Conservation (phyloP, 257 asterid species). For the Lavandula angustifolia region DNA sequence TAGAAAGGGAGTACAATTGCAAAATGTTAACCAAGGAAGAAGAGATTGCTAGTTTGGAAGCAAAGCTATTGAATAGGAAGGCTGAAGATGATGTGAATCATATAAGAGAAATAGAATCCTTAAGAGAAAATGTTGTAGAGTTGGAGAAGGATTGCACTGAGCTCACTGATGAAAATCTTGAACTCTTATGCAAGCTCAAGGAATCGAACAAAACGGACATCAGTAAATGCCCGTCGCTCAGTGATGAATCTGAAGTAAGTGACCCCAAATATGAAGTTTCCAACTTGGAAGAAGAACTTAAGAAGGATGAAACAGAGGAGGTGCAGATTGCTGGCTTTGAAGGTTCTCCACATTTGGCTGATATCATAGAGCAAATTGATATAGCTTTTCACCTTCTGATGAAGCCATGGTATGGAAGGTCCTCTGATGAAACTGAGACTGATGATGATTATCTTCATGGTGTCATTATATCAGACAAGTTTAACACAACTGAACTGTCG, state of each 20-base stretch:
- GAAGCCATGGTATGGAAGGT: conserved; percentile 43
- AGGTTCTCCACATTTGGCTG: conserved; percentile 32
- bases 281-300: conserved; percentile 29
- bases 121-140: conserved; percentile 64
- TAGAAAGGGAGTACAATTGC: conserved; percentile 43
- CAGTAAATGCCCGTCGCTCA: conserved; percentile 43
- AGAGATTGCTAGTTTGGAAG: conserved; percentile 50
- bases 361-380: conserved; percentile 47
- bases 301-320: conserved; percentile 29
- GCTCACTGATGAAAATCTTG: conserved; percentile 88
- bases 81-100: conserved; percentile 37
- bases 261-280: conserved; percentile 47
- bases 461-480: conserved; percentile 34
- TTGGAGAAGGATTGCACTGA: conserved; percentile 80
- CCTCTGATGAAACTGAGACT: conserved; percentile 27
- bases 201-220: conserved; percentile 39
- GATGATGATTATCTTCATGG: conserved; percentile 31
- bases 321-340: conserved; percentile 33
- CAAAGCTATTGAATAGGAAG: conserved; percentile 28
- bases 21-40: conserved; percentile 52
- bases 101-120: conserved; percentile 46
- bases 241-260: conserved; percentile 57
- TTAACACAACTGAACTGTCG: conserved; percentile 22
- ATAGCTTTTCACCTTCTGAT: conserved; percentile 46
- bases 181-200: conserved; percentile 75